Percentiles rank a stretch among this genome's conserved stretches.
Evolutionary conservation across 768 basidiomycete species (phyloP).

Genomic region (Harrya chromipes): DNA sequence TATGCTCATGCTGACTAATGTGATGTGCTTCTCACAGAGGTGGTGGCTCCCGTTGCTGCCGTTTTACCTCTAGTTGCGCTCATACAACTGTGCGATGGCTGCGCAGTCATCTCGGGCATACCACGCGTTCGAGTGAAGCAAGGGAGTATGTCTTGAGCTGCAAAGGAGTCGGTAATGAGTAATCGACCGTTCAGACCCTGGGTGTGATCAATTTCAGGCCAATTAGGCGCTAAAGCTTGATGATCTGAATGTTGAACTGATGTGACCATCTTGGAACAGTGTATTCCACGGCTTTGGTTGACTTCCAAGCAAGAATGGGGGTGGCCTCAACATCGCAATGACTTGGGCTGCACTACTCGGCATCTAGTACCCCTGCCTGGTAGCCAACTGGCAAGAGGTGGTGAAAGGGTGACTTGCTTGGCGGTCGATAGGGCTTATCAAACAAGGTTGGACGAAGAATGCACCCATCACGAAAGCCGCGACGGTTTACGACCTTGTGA

Average conservation of each 20-base stretch:
- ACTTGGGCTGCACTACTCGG: slow-evolving; percentile 8
- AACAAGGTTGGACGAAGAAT: not conserved
- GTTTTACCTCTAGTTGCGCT: slow-evolving; percentile 74
- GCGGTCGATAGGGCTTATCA: slow-evolving; percentile 39
- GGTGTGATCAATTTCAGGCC: slow-evolving; percentile 81
- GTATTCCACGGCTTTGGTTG: slow-evolving; percentile 80
- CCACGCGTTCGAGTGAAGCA: slow-evolving; percentile 81
- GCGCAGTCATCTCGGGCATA: slow-evolving; percentile 73
- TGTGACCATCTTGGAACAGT: slow-evolving; percentile 28
- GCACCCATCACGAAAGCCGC: too few species aligned
- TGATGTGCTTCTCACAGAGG: slow-evolving; percentile 11
- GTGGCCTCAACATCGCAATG: slow-evolving; percentile 61
- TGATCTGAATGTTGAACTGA: not conserved
- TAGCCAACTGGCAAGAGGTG: slow-evolving; percentile 68
- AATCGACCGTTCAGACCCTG: slow-evolving; percentile 44
- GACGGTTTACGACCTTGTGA: too few species aligned
- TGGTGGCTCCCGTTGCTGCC: slow-evolving; percentile 41
- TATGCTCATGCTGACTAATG: slow-evolving; percentile 44
- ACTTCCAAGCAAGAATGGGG: slow-evolving; percentile 59
- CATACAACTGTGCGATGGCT: slow-evolving; percentile 84
- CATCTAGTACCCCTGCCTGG: slow-evolving; percentile 46
- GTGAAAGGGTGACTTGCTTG: slow-evolving; percentile 56
- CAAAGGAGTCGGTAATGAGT: not conserved
- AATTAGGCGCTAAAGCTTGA: slow-evolving; percentile 2
- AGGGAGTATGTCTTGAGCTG: slow-evolving; percentile 27